Evolutionary conservation across 2,329 filamentous ascomycete genomes (phyloP).

Genomic region (Teratosphaeria zuluensis): DNA sequence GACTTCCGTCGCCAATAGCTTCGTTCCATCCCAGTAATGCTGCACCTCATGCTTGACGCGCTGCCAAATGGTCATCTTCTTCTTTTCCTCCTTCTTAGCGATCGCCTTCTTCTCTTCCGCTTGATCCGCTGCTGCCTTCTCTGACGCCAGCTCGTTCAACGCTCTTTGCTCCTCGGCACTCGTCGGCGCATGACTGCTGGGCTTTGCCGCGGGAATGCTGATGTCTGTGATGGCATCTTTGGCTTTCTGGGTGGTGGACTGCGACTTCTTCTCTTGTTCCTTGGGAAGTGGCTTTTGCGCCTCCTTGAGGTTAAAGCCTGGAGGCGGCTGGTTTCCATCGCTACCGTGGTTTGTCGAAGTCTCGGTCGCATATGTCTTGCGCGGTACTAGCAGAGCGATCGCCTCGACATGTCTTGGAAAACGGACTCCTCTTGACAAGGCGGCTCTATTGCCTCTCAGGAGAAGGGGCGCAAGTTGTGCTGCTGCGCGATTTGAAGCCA

Average conservation of each 20-base stretch:
- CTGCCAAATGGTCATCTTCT: slow-evolving; percentile 81
- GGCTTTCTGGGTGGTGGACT: slow-evolving; percentile 6
- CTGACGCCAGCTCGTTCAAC: slow-evolving; percentile 53
- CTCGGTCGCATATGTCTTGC: slow-evolving; percentile 46
- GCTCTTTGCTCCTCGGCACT: slow-evolving; percentile 37
- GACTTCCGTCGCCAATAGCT: slow-evolving; percentile 83
- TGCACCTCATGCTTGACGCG: slow-evolving; percentile 89
- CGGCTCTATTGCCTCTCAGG: slow-evolving; percentile 34
- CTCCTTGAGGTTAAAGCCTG: slow-evolving; percentile 81
- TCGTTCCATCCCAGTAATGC: slow-evolving; percentile 98
- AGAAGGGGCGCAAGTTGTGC: slow-evolving; percentile 38
- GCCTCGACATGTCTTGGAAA: slow-evolving; percentile 45
- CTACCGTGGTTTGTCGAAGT: slow-evolving; percentile 39
- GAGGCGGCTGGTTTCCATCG: slow-evolving; percentile 56
- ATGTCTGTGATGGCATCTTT: slow-evolving; percentile 16
- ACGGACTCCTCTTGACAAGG: slow-evolving; percentile 30
- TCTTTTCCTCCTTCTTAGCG: slow-evolving; percentile 59
- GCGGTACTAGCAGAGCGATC: slow-evolving; percentile 48
- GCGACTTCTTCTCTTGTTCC: slow-evolving; percentile 32
- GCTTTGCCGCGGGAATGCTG: slow-evolving; percentile 27
- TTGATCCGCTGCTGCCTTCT: slow-evolving; percentile 44
- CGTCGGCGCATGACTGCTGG: slow-evolving; percentile 39
- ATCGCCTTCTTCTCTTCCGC: slow-evolving; percentile 46
- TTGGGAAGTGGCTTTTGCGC: slow-evolving; percentile 73
- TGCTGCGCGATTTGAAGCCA: slow-evolving; percentile 26